Evolutionary conservation across 192 early-diverging fungal species (phyloP).

Genomic region (Entomortierella chlamydospora): DNA sequence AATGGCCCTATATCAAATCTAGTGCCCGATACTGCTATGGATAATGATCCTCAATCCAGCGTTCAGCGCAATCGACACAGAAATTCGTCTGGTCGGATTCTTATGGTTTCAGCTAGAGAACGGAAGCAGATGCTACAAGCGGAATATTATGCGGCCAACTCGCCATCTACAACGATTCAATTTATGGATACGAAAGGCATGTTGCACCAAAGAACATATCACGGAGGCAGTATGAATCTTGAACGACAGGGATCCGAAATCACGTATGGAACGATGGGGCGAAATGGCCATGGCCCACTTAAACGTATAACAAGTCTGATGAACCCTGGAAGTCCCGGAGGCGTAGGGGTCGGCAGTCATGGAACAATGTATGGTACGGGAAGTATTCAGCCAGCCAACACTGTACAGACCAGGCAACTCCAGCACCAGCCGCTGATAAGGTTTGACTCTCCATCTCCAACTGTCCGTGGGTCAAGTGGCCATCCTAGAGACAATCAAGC

Average conservation of each 20-base stretch:
- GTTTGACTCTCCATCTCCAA: slow-evolving; percentile 28
- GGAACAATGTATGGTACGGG: slow-evolving; percentile 34
- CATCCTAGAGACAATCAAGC: not conserved
- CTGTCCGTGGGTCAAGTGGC: slow-evolving; percentile 15
- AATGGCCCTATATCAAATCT: not conserved
- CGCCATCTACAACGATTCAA: slow-evolving; percentile 30
- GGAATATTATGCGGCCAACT: slow-evolving; percentile 41
- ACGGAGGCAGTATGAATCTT: not conserved
- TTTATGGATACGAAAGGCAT: slow-evolving; percentile 43
- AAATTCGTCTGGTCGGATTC: slow-evolving; percentile 10
- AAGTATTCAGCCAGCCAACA: not conserved
- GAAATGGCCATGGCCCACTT: slow-evolving; percentile 1
- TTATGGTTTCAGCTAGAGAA: slow-evolving; percentile 46
- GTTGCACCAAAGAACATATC: slow-evolving; percentile 28
- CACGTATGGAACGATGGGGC: slow-evolving; percentile 20
- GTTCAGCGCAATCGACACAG: slow-evolving; percentile 7
- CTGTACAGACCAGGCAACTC: slow-evolving; percentile 25
- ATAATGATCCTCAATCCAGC: slow-evolving; percentile 6
- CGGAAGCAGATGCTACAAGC: slow-evolving; percentile 51
- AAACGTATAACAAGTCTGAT: not conserved
- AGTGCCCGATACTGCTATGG: not conserved
- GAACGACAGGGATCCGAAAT: not conserved
- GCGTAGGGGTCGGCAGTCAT: slow-evolving; percentile 2
- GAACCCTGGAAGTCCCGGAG: not conserved
- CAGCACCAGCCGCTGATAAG: slow-evolving; percentile 35